phyloP scores from a whole-genome alignment of 2,329 filamentous ascomycete genomes.

The Bisporella sp. region DNA sequence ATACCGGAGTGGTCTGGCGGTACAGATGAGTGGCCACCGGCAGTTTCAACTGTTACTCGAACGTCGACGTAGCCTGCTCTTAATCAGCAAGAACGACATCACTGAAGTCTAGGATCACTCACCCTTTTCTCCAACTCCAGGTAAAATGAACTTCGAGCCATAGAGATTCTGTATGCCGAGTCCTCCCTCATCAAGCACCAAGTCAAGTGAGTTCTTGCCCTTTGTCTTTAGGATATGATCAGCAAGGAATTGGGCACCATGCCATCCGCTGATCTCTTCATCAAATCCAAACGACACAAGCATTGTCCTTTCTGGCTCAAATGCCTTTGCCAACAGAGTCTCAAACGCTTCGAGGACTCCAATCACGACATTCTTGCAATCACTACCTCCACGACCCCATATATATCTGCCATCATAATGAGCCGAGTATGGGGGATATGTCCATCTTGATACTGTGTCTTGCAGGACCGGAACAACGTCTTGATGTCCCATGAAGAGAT shows the following conservation, averaged over 20 bases:
- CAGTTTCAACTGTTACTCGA: conserved; percentile 49
- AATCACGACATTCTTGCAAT: conserved; percentile 50
- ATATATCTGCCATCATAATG: conserved; percentile 46
- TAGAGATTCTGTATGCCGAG: conserved; percentile 37
- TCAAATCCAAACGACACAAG: conserved; percentile 58
- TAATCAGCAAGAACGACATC: not conserved
- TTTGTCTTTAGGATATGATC: conserved; percentile 44
- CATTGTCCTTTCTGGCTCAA: conserved; percentile 47
- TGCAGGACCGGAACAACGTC: conserved; percentile 47
- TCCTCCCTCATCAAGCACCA: conserved; percentile 58
- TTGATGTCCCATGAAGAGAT: conserved; percentile 48
- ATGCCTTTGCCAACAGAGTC: conserved; percentile 42
- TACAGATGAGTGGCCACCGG: conserved; percentile 53
- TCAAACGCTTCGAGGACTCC: conserved; percentile 47
- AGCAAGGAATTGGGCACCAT: conserved; percentile 48
- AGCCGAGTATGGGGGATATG: conserved; percentile 45
- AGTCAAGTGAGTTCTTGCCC: conserved; percentile 50
- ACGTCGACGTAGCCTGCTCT: conserved; percentile 30
- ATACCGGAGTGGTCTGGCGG: conserved; percentile 62
- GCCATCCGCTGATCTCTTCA: conserved; percentile 51
- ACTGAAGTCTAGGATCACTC: not conserved
- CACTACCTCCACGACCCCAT: conserved; percentile 46
- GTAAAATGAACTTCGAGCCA: conserved; percentile 34
- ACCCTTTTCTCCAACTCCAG: conserved; percentile 57
- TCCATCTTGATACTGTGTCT: conserved; percentile 38